Conservation (phyloP, 495 filamentous ascomycete genomes). For the Penicillium cataractarum region DNA sequence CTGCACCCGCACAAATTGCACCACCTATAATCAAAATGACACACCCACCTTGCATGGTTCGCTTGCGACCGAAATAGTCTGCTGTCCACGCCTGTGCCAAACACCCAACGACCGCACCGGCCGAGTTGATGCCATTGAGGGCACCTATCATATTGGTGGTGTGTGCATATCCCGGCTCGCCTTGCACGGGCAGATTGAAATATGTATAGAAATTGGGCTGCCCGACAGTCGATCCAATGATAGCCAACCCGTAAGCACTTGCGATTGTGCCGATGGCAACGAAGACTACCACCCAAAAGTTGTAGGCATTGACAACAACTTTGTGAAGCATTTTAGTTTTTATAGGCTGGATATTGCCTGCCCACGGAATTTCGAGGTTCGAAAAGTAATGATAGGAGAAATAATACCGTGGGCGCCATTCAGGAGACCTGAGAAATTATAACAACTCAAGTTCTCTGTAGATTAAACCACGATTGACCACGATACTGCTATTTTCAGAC, state of each 20-base stretch:
- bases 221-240: constrained; percentile 50
- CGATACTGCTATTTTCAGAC: background rate
- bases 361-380: background rate
- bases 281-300: constrained; percentile 27
- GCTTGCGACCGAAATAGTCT: constrained; percentile 34
- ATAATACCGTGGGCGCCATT: background rate
- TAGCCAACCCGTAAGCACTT: constrained; percentile 45
- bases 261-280: constrained; percentile 33
- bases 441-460: background rate
- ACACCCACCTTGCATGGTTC: constrained; percentile 37
- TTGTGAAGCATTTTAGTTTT: constrained; percentile 16
- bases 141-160: constrained; percentile 45
- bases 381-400: background rate
- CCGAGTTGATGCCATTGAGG: constrained; percentile 45
- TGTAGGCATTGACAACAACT: constrained; percentile 24
- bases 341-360: background rate
- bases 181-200: constrained; percentile 35
- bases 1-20: constrained; percentile 40
- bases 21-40: constrained; percentile 36
- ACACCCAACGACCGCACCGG: constrained; percentile 37
- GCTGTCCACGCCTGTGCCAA: constrained; percentile 31
- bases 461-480: background rate
- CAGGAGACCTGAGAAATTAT: background rate
- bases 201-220: constrained; percentile 46
- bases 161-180: constrained; percentile 38